Percentiles rank a stretch among this genome's conserved stretches.
phyloP scores from a whole-genome alignment of 2,329 filamentous ascomycete genomes.

The Fusarium goolgardi region DNA sequence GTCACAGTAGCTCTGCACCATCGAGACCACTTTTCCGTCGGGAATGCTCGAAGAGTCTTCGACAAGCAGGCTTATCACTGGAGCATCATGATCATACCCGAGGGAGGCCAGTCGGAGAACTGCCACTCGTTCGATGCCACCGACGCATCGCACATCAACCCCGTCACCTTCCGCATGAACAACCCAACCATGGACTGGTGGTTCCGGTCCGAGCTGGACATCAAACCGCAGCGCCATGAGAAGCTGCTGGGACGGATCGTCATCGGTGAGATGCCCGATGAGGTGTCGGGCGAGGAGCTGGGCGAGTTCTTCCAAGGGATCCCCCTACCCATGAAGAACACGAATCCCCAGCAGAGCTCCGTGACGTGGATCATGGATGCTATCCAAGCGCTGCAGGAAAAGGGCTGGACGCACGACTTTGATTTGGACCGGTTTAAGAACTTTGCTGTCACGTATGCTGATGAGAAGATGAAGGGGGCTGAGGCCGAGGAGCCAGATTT shows the following conservation, averaged over 20 bases:
- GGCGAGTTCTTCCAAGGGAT: constrained; percentile 39
- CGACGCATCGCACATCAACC: constrained; percentile 48
- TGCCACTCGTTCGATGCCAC: constrained; percentile 48
- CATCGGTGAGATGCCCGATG: constrained; percentile 43
- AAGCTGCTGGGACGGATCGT: constrained; percentile 49
- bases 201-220: constrained; percentile 37
- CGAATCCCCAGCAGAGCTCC: constrained; percentile 51
- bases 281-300: constrained; percentile 36
- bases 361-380: constrained; percentile 50
- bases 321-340: constrained; percentile 49
- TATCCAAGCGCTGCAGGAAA: constrained; percentile 42
- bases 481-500: constrained; percentile 32
- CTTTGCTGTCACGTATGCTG: constrained; percentile 46
- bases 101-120: constrained; percentile 14
- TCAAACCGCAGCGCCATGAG: constrained; percentile 27
- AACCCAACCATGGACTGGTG: constrained; percentile 52
- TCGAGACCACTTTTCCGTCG: constrained; percentile 46
- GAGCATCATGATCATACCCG: constrained; percentile 46
- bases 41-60: constrained; percentile 40
- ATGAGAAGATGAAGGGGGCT: constrained; percentile 43
- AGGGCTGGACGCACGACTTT: constrained; percentile 44
- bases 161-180: constrained; percentile 47
- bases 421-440: constrained; percentile 47
- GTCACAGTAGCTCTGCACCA: constrained; percentile 47
- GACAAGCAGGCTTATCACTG: constrained; percentile 50